phyloP scores from a whole-genome alignment of 2,329 filamentous ascomycete species.

The Phialophora chinensis region DNA sequence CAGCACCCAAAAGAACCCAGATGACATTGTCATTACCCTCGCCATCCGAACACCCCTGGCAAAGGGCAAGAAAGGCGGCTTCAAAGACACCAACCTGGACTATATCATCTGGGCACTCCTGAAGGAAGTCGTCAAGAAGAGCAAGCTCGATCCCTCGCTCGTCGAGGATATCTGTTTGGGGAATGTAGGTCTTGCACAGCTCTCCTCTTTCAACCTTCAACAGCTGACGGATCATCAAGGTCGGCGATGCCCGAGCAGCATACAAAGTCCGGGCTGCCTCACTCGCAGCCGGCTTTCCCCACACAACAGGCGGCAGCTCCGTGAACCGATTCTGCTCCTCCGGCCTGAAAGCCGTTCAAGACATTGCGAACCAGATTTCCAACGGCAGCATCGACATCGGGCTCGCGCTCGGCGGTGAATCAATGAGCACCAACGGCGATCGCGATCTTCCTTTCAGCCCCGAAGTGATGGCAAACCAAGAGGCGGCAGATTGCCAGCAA shows the following conservation, averaged over 20 bases:
- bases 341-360: slow-evolving; percentile 91
- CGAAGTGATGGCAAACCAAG: slow-evolving; percentile 75
- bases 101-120: slow-evolving; percentile 83
- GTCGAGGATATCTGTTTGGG: slow-evolving; percentile 91
- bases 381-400: slow-evolving; percentile 83
- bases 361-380: slow-evolving; percentile 87
- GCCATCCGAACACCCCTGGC: slow-evolving; percentile 86
- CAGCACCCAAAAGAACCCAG: slow-evolving; percentile 89
- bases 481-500: slow-evolving; percentile 84
- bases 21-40: slow-evolving; percentile 95
- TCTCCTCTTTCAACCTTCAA: background rate
- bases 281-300: slow-evolving; percentile 90
- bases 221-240: slow-evolving; percentile 49
- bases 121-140: slow-evolving; percentile 73
- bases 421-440: slow-evolving; percentile 70
- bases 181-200: slow-evolving; percentile 66
- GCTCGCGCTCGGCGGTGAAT: slow-evolving; percentile 85
- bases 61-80: slow-evolving; percentile 88
- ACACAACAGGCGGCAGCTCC: slow-evolving; percentile 79
- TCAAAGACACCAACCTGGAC: slow-evolving; percentile 93
- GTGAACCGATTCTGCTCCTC: slow-evolving; percentile 98
- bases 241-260: slow-evolving; percentile 81
- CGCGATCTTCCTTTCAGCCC: slow-evolving; percentile 80
- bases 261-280: slow-evolving; percentile 90
- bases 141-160: slow-evolving; percentile 77